Percentiles rank a stretch among this genome's conserved stretches.
These are phyloP conservation scores for Zelopaecilomyces penicillatus DNA, from an alignment of 2,329 filamentous ascomycete species.

Conservation along the genomic window DNA sequence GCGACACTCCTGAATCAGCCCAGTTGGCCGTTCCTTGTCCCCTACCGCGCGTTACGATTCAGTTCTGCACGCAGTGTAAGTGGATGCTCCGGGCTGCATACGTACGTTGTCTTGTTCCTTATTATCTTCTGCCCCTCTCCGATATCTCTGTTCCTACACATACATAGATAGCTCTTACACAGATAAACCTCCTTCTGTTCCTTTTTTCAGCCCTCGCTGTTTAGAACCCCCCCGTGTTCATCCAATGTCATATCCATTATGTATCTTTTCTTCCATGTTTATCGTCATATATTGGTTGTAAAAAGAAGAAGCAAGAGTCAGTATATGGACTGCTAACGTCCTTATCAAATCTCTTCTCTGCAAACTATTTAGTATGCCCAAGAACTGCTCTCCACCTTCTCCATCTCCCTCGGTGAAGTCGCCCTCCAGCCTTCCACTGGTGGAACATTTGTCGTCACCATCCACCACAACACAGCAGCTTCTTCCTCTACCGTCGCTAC, in stretches of 20 bases:
- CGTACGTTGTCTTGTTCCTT: conserved; percentile 39
- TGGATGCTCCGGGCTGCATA: conserved; percentile 86
- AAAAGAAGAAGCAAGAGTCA: no score
- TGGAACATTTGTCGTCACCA: conserved; percentile 70
- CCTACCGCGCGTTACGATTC: conserved; percentile 69
- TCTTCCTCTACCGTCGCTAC: conserved; percentile 6
- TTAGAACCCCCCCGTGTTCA: not conserved
- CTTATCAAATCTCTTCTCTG: not conserved
- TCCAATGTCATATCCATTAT: no score
- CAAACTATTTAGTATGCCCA: conserved; percentile 65
- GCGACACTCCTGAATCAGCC: no score
- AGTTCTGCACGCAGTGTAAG: conserved; percentile 88
- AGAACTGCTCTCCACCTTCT: conserved; percentile 91
- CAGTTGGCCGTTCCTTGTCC: not conserved
- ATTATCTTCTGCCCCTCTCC: not conserved
- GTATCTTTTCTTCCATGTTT: not conserved
- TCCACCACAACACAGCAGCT: conserved; percentile 34
- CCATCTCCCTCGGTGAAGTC: conserved; percentile 74
- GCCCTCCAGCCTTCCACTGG: conserved; percentile 79
- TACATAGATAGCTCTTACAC: not conserved
- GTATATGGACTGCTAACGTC: not conserved
- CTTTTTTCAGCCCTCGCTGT: not conserved
- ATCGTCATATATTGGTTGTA: not conserved
- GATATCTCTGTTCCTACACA: no score
- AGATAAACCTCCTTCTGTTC: not conserved